Percentiles rank a stretch among this genome's conserved stretches.
Evolutionary conservation across 306 rosid species (phyloP).

Genomic region (Quercus robur): DNA sequence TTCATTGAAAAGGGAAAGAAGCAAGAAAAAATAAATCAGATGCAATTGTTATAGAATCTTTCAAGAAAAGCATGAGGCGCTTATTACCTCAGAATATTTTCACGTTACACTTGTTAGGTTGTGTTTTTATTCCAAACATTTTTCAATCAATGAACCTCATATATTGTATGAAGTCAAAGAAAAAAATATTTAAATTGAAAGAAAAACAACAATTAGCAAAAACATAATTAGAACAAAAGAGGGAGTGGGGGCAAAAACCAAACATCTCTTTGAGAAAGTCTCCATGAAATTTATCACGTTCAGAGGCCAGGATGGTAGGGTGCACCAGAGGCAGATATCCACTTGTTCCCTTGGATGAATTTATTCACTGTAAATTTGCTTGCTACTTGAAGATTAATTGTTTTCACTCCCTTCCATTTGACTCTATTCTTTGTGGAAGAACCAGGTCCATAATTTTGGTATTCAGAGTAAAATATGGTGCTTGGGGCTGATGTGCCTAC

Average conservation of each 20-base stretch:
- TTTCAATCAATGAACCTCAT: not conserved
- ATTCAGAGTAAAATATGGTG: conserved; percentile 70
- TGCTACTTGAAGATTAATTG: conserved; percentile 35
- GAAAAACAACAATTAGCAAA: not conserved
- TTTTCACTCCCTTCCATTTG: conserved; percentile 69
- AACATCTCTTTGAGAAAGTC: not conserved
- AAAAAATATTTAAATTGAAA: not conserved
- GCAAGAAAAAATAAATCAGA: no score
- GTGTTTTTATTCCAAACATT: not conserved
- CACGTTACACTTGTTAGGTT: no score
- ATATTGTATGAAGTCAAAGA: not conserved
- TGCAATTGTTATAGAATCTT: no score
- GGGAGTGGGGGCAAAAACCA: not conserved
- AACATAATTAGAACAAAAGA: not conserved
- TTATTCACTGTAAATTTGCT: conserved; percentile 41
- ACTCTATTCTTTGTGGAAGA: conserved; percentile 58
- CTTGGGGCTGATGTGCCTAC: conserved; percentile 64
- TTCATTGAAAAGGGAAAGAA: no score
- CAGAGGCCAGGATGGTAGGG: conserved; percentile 36
- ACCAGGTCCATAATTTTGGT: conserved; percentile 60
- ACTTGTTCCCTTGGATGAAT: conserved; percentile 47
- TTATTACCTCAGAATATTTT: no score
- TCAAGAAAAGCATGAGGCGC: no score
- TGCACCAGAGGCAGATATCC: conserved; percentile 46
- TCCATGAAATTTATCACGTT: not conserved